Conservation (phyloP, 768 basidiomycete genomes). For the Auricularia sp. region DNA sequence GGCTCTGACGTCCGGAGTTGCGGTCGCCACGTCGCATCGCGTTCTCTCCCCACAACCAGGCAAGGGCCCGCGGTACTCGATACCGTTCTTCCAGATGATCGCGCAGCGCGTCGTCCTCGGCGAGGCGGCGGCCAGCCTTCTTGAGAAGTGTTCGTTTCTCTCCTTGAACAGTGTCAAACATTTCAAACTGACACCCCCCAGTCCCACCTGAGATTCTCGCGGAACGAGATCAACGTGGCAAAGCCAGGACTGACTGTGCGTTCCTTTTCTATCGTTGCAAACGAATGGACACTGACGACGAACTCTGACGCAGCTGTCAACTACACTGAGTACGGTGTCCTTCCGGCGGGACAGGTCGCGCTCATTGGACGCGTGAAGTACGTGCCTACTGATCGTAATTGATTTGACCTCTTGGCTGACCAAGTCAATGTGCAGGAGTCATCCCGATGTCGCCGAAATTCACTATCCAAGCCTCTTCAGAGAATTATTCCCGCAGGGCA, state of each 20-base stretch:
- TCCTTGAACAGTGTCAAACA: not conserved
- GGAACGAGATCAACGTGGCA: constrained; percentile 49
- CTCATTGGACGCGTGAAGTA: constrained; percentile 75
- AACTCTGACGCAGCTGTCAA: constrained; percentile 54
- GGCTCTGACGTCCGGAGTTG: constrained; percentile 64
- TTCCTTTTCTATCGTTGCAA: not conserved
- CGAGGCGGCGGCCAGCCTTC: constrained; percentile 28
- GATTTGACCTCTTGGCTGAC: not conserved
- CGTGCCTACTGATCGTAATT: constrained; percentile 17
- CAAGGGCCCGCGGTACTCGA: constrained; percentile 61
- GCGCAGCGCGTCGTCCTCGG: constrained; percentile 42
- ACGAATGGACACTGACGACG: not conserved
- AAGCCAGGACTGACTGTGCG: constrained; percentile 54
- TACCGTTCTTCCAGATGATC: constrained; percentile 83
- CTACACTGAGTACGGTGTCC: constrained; percentile 60
- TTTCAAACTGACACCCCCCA: constrained; percentile 16
- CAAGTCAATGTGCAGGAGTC: constrained; percentile 45
- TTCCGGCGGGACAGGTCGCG: constrained; percentile 60
- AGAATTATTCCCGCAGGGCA: constrained; percentile 58
- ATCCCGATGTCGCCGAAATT: constrained; percentile 69
- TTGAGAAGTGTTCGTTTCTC: constrained; percentile 26
- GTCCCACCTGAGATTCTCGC: constrained; percentile 59
- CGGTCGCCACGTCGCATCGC: constrained; percentile 71
- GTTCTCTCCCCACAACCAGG: constrained; percentile 55
- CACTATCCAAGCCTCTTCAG: constrained; percentile 70